Percentiles rank a stretch among this genome's conserved stretches.
These are phyloP conservation scores for Trichosanthes cucumerina DNA, from an alignment of 306 rosid genomes.

Conservation along the genomic window DNA sequence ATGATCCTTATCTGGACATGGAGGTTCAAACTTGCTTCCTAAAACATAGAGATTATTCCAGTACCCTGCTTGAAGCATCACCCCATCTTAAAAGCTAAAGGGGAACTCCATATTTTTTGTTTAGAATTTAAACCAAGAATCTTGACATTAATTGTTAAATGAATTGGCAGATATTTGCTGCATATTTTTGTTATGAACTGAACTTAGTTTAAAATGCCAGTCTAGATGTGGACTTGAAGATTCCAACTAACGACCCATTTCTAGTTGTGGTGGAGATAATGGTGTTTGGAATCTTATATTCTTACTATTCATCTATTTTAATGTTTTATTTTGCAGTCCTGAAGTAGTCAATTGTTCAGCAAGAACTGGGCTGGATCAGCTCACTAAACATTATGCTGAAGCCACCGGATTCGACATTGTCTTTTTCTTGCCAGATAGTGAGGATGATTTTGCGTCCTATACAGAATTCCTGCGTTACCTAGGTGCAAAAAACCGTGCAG, in stretches of 20 bases:
- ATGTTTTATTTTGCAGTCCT: conserved; percentile 63
- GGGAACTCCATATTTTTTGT: neutral
- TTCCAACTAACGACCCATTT: neutral
- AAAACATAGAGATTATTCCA: neutral
- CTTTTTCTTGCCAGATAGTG: conserved; percentile 95
- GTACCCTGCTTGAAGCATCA: neutral
- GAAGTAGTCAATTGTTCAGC: conserved; percentile 94
- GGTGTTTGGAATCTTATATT: neutral
- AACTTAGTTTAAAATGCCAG: neutral
- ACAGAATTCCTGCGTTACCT: conserved; percentile 92
- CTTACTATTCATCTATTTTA: neutral
- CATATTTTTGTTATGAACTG: neutral
- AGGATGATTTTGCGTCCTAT: conserved; percentile 98
- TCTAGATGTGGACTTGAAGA: neutral
- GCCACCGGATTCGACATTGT: conserved; percentile 86
- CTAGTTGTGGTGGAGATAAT: neutral
- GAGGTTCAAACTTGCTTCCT: neutral
- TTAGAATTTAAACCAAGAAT: conserved; percentile 2
- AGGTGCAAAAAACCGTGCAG: conserved; percentile 89
- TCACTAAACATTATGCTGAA: conserved; percentile 79
- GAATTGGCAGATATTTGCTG: neutral
- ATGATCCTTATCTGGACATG: neutral
- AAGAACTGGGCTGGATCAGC: conserved; percentile 93
- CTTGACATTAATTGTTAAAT: neutral
- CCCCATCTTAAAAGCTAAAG: neutral